Conservation (phyloP, 306 rosid genomes). For the Vigna hirtella region DNA sequence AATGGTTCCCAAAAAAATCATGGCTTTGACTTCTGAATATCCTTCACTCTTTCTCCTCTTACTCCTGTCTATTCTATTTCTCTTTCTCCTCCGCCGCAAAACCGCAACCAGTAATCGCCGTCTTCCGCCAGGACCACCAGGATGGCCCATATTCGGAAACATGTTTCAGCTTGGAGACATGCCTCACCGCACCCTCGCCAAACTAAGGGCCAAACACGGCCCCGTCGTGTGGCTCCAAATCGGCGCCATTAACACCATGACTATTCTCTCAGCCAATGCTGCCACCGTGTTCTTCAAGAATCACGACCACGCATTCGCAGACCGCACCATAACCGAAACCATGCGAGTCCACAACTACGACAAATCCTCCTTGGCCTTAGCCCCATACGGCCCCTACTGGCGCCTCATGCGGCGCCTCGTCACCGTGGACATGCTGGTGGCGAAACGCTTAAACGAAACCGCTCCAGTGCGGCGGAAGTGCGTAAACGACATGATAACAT, state of each 20-base stretch:
- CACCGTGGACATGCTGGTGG: constrained; percentile 62
- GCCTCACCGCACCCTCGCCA: constrained; percentile 65
- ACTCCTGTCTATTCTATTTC: constrained; percentile 24
- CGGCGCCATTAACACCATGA: constrained; percentile 67
- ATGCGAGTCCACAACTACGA: constrained; percentile 62
- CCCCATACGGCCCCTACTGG: constrained; percentile 76
- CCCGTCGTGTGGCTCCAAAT: constrained; percentile 65
- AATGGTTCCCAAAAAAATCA: neutral
- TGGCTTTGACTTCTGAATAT: constrained; percentile 20
- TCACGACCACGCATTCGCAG: constrained; percentile 65
- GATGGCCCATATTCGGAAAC: constrained; percentile 79
- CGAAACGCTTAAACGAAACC: constrained; percentile 59
- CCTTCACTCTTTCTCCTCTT: constrained; percentile 5
- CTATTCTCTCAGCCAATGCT: constrained; percentile 54
- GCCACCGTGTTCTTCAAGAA: constrained; percentile 60
- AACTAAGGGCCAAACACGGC: constrained; percentile 50
- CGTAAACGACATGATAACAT: constrained; percentile 52
- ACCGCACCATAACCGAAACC: constrained; percentile 57
- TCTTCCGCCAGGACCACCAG: constrained; percentile 68
- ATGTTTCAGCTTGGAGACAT: constrained; percentile 67
- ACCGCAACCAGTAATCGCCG: constrained; percentile 14
- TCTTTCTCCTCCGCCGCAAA: constrained; percentile 35
- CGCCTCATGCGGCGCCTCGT: constrained; percentile 65
- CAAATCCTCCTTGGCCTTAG: constrained; percentile 62
- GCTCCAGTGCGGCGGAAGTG: constrained; percentile 53